Evolutionary conservation across 768 basidiomycete genomes (phyloP), one percentile per base, ranked within the genome.

Genomic region (Lactarius psammicola): DNA sequence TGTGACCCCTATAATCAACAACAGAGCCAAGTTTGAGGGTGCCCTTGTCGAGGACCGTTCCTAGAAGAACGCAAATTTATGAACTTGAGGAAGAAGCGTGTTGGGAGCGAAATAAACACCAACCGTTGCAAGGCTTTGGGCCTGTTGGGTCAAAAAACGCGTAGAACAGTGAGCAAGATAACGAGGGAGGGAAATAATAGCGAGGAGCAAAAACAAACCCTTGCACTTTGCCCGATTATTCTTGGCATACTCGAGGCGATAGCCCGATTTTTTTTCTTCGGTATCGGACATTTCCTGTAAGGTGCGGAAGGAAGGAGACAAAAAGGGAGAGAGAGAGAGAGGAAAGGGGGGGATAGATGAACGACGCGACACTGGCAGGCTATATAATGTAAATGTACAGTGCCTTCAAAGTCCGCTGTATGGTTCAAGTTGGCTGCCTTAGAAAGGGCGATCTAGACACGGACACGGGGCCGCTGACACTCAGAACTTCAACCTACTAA

Each of bases 171-270:
- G 73, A 72, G 67, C 64, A 72, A 9, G 20, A 18, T 31, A 40
- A 69, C 70, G 70, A 68, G 70, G 66, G 64, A 75, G 60, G 73
- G 70, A 67, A 65, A 69, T 54, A 67, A 13, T 57, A 54, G 62
- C 61, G 69, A 60, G 71, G 68, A 71, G 68, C 23, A 57, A 58
- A 75, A 57, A 75, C 81, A 59, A 66, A 88, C 90, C 91, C 80
- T 90, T 92, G 79, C 90, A 93, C 78, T 89, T 89, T 40, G 90
- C 80, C 65, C 90, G 82, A 65, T 77, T 80, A 63, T 85, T 86
- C 54, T 77, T 66, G 59, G 91, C 86, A 76, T 92, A 92, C 76
- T 93, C 91, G 49, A 93, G 79, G 70, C 91, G 86, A 78, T 93
- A 93, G 67, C 87, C 87, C 54, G 80, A 76, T 63, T 83, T 81